Percentiles rank a stretch among this genome's conserved stretches.
Evolutionary conservation across 2,329 filamentous ascomycete species (phyloP).

Genomic region (Xylariaceae sp.): DNA sequence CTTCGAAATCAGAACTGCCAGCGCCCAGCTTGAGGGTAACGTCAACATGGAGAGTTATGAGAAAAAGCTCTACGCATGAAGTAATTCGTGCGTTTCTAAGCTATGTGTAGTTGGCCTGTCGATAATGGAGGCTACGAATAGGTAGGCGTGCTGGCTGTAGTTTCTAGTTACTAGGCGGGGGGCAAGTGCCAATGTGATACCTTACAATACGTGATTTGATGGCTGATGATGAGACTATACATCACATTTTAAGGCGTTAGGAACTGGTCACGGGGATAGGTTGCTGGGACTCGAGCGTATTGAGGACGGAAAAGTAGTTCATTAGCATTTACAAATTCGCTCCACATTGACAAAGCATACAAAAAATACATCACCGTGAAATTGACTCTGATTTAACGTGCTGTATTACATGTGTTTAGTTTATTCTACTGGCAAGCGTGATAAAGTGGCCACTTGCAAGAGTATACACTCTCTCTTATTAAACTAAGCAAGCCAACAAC

Average conservation of each 20-base stretch:
- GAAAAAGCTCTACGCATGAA: conserved; percentile 95
- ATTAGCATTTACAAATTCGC: neutral
- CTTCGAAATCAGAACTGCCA: conserved; percentile 93
- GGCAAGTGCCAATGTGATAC: conserved; percentile 2
- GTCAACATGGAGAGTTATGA: conserved; percentile 99
- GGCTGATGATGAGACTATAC: conserved; percentile 13
- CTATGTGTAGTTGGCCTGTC: conserved; percentile 1
- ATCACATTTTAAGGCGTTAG: conserved; percentile 22
- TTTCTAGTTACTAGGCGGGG: neutral
- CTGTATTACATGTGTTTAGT: too few relatives aligned
- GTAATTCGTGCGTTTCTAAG: conserved; percentile 5
- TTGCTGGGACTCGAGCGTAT: conserved; percentile 16
- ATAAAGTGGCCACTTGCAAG: too few relatives aligned
- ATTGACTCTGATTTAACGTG: too few relatives aligned
- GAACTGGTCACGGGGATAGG: conserved; percentile 7
- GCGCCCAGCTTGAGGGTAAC: conserved; percentile 94
- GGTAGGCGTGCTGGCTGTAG: neutral
- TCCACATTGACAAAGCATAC: too few relatives aligned
- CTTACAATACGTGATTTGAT: conserved; percentile 21
- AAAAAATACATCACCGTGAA: too few relatives aligned
- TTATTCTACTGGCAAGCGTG: too few relatives aligned
- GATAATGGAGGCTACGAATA: neutral
- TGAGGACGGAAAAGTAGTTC: conserved; percentile 8
- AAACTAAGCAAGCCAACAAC: too few relatives aligned
- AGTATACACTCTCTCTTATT: too few relatives aligned